These are phyloP conservation scores for Pochonia chlamydosporia DNA, from an alignment of 2,329 filamentous ascomycete species.

Conservation along the genomic window DNA sequence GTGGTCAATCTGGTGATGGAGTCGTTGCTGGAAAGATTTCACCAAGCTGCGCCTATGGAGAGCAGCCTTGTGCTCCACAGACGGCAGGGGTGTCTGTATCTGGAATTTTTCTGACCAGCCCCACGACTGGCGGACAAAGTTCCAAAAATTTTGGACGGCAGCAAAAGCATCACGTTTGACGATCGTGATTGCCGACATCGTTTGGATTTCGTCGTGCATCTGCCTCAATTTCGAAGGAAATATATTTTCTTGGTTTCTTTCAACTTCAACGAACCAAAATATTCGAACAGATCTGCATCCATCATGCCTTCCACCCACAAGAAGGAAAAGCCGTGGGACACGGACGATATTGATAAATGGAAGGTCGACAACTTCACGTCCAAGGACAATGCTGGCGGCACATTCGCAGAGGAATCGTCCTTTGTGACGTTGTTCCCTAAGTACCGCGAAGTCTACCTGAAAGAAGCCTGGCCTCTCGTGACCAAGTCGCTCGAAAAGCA, in stretches of 20 bases:
- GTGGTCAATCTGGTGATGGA: not conserved
- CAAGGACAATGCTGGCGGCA: conserved; percentile 77
- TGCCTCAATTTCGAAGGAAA: not conserved
- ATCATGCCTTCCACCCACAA: conserved; percentile 84
- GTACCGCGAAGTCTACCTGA: conserved; percentile 91
- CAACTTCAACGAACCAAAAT: not conserved
- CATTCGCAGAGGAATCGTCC: conserved; percentile 87
- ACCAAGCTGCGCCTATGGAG: not conserved
- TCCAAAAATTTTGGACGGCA: conserved; percentile 1
- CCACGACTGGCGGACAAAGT: not conserved
- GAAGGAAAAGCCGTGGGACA: conserved; percentile 90
- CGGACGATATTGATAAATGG: conserved; percentile 96
- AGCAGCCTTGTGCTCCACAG: not conserved
- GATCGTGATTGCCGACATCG: not conserved
- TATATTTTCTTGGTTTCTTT: not conserved
- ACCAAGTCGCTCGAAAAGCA: conserved; percentile 81
- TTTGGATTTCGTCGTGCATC: not conserved
- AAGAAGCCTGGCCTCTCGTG: conserved; percentile 87
- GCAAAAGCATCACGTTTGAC: not conserved
- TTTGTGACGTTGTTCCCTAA: conserved; percentile 88
- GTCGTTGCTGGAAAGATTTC: conserved; percentile 11
- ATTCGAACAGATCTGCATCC: not conserved
- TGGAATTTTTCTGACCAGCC: conserved; percentile 2
- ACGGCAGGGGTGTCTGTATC: conserved; percentile 3
- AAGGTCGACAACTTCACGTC: conserved; percentile 83